Percentiles rank a stretch among this genome's conserved stretches.
Evolutionary conservation across 345 rosid genomes (phyloP).

Genomic region (Aquilaria malaccensis): DNA sequence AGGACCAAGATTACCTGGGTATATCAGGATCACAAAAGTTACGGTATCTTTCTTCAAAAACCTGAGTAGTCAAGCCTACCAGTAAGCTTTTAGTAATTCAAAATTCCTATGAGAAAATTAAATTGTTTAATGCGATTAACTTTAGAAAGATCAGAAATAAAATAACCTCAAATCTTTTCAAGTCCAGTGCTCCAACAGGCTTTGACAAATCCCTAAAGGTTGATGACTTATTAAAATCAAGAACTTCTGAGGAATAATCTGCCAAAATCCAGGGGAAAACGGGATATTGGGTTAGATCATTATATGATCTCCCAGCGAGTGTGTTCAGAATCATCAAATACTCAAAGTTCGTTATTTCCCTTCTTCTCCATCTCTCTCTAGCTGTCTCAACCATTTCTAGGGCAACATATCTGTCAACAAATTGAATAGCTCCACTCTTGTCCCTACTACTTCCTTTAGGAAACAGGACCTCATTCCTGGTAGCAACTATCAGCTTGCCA

Average conservation of each 20-base stretch:
- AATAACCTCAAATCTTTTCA: slow-evolving; percentile 85
- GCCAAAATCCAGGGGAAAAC: slow-evolving; percentile 96
- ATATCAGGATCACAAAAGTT: slow-evolving; percentile 97
- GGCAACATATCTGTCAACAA: slow-evolving; percentile 87
- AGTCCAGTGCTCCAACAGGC: slow-evolving; percentile 94
- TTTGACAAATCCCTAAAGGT: slow-evolving; percentile 95
- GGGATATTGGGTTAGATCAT: slow-evolving; percentile 95
- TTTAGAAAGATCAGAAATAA: slow-evolving; percentile 7
- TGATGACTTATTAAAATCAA: slow-evolving; percentile 90
- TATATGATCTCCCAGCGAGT: slow-evolving; percentile 93
- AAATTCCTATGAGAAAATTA: neutral
- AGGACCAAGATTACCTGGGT: slow-evolving; percentile 58
- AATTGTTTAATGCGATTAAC: neutral
- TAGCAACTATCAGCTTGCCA: slow-evolving; percentile 72
- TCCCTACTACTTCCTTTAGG: slow-evolving; percentile 83
- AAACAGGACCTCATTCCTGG: slow-evolving; percentile 77
- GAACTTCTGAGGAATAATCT: slow-evolving; percentile 82
- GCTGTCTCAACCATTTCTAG: slow-evolving; percentile 91
- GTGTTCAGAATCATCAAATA: slow-evolving; percentile 90
- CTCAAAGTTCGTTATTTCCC: slow-evolving; percentile 94
- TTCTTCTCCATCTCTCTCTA: slow-evolving; percentile 91
- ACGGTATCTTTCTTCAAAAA: slow-evolving; percentile 86
- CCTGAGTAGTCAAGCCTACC: slow-evolving; percentile 34
- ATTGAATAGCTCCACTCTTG: slow-evolving; percentile 65
- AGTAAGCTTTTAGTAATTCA: slow-evolving; percentile 11